Conservation (phyloP, 768 basidiomycete species). For the Suillus plorans region DNA sequence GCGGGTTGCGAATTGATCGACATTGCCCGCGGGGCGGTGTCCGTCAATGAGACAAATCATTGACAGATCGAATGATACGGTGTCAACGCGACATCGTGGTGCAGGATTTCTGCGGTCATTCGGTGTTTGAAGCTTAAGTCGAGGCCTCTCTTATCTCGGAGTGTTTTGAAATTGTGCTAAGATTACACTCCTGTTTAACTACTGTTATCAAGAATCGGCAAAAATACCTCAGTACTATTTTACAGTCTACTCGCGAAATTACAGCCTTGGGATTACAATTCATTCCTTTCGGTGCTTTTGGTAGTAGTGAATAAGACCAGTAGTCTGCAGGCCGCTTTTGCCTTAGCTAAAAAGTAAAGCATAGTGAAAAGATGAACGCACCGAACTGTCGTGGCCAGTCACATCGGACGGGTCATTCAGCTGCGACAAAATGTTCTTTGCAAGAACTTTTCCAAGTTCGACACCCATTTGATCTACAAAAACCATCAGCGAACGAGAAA, state of each 20-base stretch:
- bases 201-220: neutral
- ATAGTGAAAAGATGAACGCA: constrained; percentile 21
- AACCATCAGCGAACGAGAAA: neutral
- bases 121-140: too few relatives aligned
- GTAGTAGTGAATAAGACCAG: constrained; percentile 96
- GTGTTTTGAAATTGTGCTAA: neutral
- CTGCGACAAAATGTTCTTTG: constrained; percentile 92
- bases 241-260: neutral
- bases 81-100: neutral
- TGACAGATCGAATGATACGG: neutral
- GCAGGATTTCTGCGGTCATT: neutral
- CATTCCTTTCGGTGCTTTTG: constrained; percentile 84
- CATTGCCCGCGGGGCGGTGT: neutral
- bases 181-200: neutral
- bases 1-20: neutral
- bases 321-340: constrained; percentile 55
- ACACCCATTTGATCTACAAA: constrained; percentile 96
- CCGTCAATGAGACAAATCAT: neutral
- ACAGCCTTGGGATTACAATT: constrained; percentile 11
- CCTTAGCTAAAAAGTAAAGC: constrained; percentile 8
- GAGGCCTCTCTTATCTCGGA: neutral
- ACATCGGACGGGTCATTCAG: constrained; percentile 79
- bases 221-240: neutral
- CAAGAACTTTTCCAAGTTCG: constrained; percentile 95
- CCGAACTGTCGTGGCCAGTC: constrained; percentile 86